phyloP scores from a whole-genome alignment of 768 basidiomycete species.

The Mycena chlorophos region DNA sequence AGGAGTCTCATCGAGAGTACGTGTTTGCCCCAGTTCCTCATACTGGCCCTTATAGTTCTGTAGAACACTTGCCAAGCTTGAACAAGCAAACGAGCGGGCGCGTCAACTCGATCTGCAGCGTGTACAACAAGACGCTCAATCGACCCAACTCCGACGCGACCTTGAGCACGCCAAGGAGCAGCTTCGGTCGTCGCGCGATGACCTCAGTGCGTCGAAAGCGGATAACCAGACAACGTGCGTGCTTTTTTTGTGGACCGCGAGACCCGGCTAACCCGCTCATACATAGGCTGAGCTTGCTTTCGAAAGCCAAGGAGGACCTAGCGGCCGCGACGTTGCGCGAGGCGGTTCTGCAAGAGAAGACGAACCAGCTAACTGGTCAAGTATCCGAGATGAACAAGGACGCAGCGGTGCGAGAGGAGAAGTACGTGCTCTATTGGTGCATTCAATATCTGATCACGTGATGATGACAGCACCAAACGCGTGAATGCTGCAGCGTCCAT shows the following conservation, averaged over 20 bases:
- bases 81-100: conserved; percentile 3
- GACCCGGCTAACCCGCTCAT: not conserved
- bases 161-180: conserved; percentile 5
- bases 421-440: not conserved
- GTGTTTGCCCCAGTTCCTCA: not conserved
- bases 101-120: conserved; percentile 9
- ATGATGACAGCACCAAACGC: conserved; percentile 6
- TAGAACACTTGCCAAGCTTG: conserved; percentile 10
- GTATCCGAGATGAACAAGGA: conserved; percentile 6
- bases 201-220: not conserved
- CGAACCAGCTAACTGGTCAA: not conserved
- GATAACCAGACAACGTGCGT: not conserved
- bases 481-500: conserved; percentile 25
- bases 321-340: conserved; percentile 11
- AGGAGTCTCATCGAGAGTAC: conserved; percentile 13
- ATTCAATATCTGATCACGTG: not conserved
- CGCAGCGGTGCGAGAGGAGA: conserved; percentile 12
- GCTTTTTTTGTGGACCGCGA: not conserved
- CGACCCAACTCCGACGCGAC: not conserved
- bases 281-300: not conserved
- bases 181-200: not conserved
- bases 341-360: conserved; percentile 16
- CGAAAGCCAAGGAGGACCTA: conserved; percentile 7
- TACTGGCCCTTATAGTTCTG: not conserved
- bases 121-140: not conserved